These are phyloP conservation scores for Neurospora sp. DNA, from an alignment of 495 filamentous ascomycete species.

Conservation along the genomic window DNA sequence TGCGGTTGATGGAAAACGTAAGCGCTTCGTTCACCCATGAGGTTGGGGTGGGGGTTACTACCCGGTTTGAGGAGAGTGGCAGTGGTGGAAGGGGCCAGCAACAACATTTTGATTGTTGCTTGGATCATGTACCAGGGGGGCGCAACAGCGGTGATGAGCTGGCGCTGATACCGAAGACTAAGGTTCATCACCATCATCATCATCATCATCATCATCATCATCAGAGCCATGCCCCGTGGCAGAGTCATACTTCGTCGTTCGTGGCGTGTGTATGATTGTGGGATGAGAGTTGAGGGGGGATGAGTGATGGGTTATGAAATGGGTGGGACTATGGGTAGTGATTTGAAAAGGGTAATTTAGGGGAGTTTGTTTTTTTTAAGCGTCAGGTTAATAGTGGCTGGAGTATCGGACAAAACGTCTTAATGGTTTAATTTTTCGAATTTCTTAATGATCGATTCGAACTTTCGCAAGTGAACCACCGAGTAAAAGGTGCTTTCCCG, in stretches of 20 bases:
- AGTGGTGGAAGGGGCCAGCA: not conserved
- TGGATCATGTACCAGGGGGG: not conserved
- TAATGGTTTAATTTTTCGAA: not conserved
- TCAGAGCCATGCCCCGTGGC: not conserved
- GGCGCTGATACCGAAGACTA: conserved; percentile 12
- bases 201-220: not conserved
- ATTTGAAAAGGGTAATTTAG: not conserved
- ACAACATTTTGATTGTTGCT: not conserved
- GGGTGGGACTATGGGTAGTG: not conserved
- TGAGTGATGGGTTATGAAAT: not conserved
- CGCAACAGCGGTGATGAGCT: not conserved
- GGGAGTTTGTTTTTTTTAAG: not conserved
- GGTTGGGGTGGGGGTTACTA: conserved; percentile 5
- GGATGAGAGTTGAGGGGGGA: not conserved
- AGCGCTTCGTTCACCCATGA: conserved; percentile 32
- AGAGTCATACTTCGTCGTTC: not conserved
- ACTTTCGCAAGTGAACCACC: not conserved
- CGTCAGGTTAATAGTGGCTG: not conserved
- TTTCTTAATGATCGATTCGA: not conserved
- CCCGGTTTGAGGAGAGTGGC: not conserved
- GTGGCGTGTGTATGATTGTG: not conserved
- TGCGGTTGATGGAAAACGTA: conserved; percentile 29
- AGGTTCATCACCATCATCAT: not conserved
- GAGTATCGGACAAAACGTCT: not conserved
- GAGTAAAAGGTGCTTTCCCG: not conserved